A percentile compares a stretch with the other conserved stretches of the same genome.
These are phyloP conservation scores for Laguncularia racemosa DNA, from an alignment of 345 rosid genomes.

Conservation along the genomic window DNA sequence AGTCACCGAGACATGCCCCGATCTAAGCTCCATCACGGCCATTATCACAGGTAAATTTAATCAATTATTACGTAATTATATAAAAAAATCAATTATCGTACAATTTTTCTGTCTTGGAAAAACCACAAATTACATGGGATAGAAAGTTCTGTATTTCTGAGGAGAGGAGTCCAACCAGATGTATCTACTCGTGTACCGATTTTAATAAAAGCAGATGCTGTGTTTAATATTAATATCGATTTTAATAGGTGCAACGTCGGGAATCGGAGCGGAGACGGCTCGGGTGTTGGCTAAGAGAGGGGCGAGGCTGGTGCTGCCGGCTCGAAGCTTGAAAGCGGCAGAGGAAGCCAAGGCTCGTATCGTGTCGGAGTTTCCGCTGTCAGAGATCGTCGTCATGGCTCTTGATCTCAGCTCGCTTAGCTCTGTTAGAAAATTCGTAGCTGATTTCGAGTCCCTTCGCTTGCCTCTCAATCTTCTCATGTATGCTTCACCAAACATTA, in stretches of 20 bases:
- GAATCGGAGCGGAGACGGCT: conserved; percentile 96
- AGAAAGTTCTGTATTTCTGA: too few relatives aligned
- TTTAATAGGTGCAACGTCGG: conserved; percentile 79
- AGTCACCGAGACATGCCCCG: conserved; percentile 47
- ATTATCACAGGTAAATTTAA: conserved; percentile 68
- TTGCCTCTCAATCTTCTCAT: conserved; percentile 89
- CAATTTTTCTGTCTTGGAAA: too few relatives aligned
- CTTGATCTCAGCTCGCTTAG: conserved; percentile 87
- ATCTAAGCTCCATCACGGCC: conserved; percentile 64
- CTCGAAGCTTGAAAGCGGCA: conserved; percentile 68
- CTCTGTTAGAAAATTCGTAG: conserved; percentile 63
- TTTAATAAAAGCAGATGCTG: too few relatives aligned
- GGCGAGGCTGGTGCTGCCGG: conserved; percentile 75
- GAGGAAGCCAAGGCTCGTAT: conserved; percentile 79
- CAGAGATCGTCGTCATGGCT: conserved; percentile 64
- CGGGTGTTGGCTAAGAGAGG: conserved; percentile 75
- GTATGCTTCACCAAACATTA: conserved; percentile 22
- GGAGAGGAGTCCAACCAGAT: too few relatives aligned
- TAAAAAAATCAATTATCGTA: too few relatives aligned
- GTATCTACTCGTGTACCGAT: too few relatives aligned
- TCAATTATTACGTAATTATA: background rate
- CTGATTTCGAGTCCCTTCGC: conserved; percentile 55
- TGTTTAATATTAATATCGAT: background rate
- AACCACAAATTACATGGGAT: too few relatives aligned
- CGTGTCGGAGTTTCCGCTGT: conserved; percentile 55